Conservation (phyloP, 306 rosid species). For the Castanea sativa region DNA sequence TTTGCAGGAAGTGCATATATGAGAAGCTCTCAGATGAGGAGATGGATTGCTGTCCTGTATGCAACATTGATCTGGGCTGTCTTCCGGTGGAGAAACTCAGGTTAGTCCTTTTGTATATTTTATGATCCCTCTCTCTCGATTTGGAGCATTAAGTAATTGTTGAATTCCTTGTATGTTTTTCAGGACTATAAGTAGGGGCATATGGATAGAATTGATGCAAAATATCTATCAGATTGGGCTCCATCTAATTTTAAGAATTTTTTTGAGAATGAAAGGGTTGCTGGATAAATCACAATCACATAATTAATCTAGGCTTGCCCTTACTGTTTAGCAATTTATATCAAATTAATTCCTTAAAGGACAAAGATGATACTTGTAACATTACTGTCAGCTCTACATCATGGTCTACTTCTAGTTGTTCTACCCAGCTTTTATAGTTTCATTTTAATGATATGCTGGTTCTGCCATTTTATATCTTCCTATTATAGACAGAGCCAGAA, state of each 20-base stretch:
- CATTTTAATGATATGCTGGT: not conserved
- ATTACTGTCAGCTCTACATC: not conserved
- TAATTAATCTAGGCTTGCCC: not conserved
- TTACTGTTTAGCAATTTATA: not conserved
- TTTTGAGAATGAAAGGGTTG: not conserved
- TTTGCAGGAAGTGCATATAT: constrained; percentile 91
- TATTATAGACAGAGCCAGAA: not conserved
- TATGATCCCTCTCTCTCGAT: not conserved
- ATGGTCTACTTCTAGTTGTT: not conserved
- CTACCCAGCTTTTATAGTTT: not conserved
- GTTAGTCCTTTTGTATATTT: constrained; percentile 32
- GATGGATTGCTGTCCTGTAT: constrained; percentile 78
- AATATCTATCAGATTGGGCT: not conserved
- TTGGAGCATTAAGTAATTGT: not conserved
- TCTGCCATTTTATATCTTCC: not conserved
- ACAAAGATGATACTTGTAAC: not conserved
- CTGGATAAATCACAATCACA: not conserved
- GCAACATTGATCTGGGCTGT: constrained; percentile 84
- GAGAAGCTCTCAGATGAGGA: constrained; percentile 87
- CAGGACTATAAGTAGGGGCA: not conserved
- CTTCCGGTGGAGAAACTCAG: constrained; percentile 91
- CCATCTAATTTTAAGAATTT: not conserved
- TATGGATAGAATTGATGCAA: not conserved
- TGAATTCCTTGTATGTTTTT: not conserved
- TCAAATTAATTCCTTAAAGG: not conserved